phyloP scores from a whole-genome alignment of 176 grass and related monocot species.

The Rhynchospora tenuis region DNA sequence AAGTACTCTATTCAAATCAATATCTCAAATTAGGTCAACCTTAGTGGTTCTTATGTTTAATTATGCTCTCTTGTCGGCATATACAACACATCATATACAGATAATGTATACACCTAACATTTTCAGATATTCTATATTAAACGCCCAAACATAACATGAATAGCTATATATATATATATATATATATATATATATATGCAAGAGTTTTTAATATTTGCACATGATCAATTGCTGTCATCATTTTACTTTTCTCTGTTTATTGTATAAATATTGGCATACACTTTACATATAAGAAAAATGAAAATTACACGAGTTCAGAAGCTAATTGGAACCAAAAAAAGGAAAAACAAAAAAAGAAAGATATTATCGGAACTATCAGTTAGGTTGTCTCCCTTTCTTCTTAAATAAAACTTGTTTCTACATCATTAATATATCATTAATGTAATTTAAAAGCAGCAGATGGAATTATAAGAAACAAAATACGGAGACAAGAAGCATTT shows the following conservation, averaged over 20 bases:
- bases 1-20: neutral
- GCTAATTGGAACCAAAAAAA: neutral
- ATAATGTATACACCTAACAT: neutral
- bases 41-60: neutral
- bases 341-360: neutral
- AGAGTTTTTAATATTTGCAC: neutral
- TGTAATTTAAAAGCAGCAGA: neutral
- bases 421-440: neutral
- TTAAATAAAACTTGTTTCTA: neutral
- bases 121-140: neutral
- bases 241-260: neutral
- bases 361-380: neutral
- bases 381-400: neutral
- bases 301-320: neutral
- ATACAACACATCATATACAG: neutral
- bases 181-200: neutral
- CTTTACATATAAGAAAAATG: neutral
- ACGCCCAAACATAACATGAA: neutral
- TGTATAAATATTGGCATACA: neutral
- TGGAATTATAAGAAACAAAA: neutral
- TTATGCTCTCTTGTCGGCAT: neutral
- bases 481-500: slow-evolving; percentile 10
- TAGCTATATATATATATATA: neutral
- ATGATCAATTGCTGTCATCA: neutral
- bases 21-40: slow-evolving; percentile 12